These are phyloP conservation scores for Lactarius quietus DNA, from an alignment of 768 basidiomycete species.

Conservation along the genomic window DNA sequence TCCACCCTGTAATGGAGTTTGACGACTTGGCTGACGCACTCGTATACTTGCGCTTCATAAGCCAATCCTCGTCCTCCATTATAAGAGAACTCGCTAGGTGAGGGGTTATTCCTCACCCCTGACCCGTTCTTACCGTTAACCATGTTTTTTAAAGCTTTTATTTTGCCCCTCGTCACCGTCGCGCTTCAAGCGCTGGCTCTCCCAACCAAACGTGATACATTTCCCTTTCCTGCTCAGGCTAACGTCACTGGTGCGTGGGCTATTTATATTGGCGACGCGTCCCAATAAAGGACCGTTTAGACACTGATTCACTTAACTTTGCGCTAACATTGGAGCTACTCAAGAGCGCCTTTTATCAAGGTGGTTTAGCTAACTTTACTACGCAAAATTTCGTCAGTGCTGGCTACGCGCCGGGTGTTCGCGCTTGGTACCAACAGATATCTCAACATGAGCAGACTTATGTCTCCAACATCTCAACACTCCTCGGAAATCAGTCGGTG, in stretches of 20 bases:
- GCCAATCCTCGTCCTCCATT: background rate
- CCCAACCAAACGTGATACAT: background rate
- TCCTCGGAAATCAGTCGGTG: conserved; percentile 44
- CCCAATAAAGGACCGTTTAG: conserved; percentile 15
- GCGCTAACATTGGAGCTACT: conserved; percentile 49
- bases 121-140: background rate
- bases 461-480: conserved; percentile 47
- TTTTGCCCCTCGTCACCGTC: background rate
- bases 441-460: conserved; percentile 52
- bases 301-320: conserved; percentile 40
- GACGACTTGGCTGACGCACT: background rate
- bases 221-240: background rate
- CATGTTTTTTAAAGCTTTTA: background rate
- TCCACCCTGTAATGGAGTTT: background rate
- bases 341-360: conserved; percentile 43
- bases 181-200: background rate
- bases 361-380: conserved; percentile 44
- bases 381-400: conserved; percentile 43
- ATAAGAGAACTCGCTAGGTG: background rate
- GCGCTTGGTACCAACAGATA: conserved; percentile 50
- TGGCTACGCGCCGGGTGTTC: conserved; percentile 49
- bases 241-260: conserved; percentile 1
- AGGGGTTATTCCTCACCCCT: background rate
- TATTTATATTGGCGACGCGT: background rate
- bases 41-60: background rate